Evolutionary conservation across 768 basidiomycete genomes (phyloP), one percentile per base, ranked within the genome.

Genomic region (Hericium coralloides): DNA sequence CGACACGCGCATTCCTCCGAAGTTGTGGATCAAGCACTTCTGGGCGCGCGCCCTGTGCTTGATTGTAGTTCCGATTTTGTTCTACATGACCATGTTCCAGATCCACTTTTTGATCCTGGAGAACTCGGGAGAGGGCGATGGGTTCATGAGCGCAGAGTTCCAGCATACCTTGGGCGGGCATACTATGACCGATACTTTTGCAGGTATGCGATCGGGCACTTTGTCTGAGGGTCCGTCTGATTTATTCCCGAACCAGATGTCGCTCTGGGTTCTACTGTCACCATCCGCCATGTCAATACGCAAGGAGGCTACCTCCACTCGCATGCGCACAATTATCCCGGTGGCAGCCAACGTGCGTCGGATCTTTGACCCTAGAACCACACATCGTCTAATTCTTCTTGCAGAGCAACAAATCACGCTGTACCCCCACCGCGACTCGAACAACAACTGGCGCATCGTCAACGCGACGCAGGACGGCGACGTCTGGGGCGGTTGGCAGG

Each of bases 271-370:
- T 97, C 94, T 0, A 74, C 77, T 45, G 74, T 99, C 39, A 77
- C 88, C 2, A 78, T 99, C 38, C 87, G 94, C 51, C 97, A 98
- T 67, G 72, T 94, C 49, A 93, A 98, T 67, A 99, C 97, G 0
- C 95, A 99, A 71, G 97, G 97, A 25, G 97, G 97, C n/a, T 99
- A 98, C 68, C 74, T 99, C 12, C 97, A 99, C 70, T 98, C 97
- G 0, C 97, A 99, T 71, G 58, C 81, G 1, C 92, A 95, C 67
- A 83, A 80, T 53, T 99, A 95, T 66, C 97, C 95, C 0, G 79
- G 77, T 37, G 97, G 97, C 23, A 92, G 89, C 67, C 80, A 89
- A 70, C 97, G 95, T 97, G 70, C 66, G 82, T 75, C 39, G 0
- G 20, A 23, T 4, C 17, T 36, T 14, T 41, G 67, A 65, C 9